These are phyloP conservation scores for Epichloe gansuensis DNA, from an alignment of 2,329 filamentous ascomycete genomes.

Conservation along the genomic window DNA sequence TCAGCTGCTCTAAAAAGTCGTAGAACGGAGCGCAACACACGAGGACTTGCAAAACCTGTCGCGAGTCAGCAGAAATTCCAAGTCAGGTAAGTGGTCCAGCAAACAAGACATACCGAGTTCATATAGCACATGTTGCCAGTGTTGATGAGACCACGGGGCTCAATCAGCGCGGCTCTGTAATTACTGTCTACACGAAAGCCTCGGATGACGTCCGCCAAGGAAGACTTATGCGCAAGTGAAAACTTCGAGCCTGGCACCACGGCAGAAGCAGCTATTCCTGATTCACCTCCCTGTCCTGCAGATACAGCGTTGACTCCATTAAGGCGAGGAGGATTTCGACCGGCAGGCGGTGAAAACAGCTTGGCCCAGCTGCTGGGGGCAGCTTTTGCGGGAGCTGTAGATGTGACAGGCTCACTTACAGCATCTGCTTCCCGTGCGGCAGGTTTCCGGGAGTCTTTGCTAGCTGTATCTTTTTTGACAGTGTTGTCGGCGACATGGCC, in stretches of 20 bases:
- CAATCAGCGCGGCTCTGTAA: slow-evolving; percentile 65
- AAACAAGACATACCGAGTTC: slow-evolving; percentile 73
- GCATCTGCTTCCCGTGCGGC: slow-evolving; percentile 9
- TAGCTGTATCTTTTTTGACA: slow-evolving; percentile 7
- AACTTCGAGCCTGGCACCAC: slow-evolving; percentile 22
- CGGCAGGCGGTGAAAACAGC: slow-evolving; percentile 22
- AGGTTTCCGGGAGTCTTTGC: slow-evolving; percentile 14
- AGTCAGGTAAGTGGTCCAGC: not conserved
- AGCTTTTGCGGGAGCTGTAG: slow-evolving; percentile 15
- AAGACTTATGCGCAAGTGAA: slow-evolving; percentile 35
- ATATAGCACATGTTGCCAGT: slow-evolving; percentile 99
- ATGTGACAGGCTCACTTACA: slow-evolving; percentile 7
- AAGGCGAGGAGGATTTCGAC: slow-evolving; percentile 9
- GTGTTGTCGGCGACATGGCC: not conserved
- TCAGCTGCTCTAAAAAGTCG: slow-evolving; percentile 77
- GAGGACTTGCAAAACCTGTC: slow-evolving; percentile 82
- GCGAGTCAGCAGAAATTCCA: slow-evolving; percentile 19
- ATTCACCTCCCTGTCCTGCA: slow-evolving; percentile 14
- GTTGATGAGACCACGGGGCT: slow-evolving; percentile 88
- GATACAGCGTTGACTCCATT: slow-evolving; percentile 16
- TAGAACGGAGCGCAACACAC: slow-evolving; percentile 92
- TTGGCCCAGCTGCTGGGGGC: slow-evolving; percentile 28
- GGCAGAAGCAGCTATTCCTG: slow-evolving; percentile 6
- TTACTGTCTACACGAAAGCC: slow-evolving; percentile 55
- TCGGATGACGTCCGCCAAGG: slow-evolving; percentile 64